Percentiles rank a stretch among this genome's conserved stretches.
These are phyloP conservation scores for Vicia faba DNA, from an alignment of 306 rosid genomes.

Conservation along the genomic window DNA sequence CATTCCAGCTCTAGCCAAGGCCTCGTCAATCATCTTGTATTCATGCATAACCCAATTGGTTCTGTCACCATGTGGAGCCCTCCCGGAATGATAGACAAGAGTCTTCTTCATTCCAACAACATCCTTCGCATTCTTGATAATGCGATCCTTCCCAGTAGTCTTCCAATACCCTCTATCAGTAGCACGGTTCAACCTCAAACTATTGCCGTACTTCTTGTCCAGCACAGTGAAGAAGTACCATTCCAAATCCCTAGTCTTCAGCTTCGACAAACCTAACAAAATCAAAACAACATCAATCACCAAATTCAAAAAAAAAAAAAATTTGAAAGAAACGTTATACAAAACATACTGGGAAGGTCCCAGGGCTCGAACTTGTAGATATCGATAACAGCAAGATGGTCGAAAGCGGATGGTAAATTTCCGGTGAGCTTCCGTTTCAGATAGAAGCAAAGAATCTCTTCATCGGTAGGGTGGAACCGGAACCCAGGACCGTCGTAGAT, in stretches of 20 bases:
- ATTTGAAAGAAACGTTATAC: no score
- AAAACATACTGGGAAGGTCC: conserved; percentile 84
- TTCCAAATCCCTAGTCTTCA: conserved; percentile 77
- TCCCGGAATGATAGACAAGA: conserved; percentile 76
- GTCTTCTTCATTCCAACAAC: conserved; percentile 89
- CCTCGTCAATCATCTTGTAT: conserved; percentile 62
- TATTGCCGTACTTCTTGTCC: conserved; percentile 81
- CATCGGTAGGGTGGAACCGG: conserved; percentile 96
- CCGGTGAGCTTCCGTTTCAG: conserved; percentile 71
- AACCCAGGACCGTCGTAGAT: conserved; percentile 73
- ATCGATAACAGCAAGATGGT: conserved; percentile 65
- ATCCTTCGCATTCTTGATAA: conserved; percentile 40
- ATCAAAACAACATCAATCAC: not conserved
- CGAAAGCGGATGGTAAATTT: conserved; percentile 44
- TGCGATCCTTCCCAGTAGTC: conserved; percentile 90
- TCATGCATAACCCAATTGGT: conserved; percentile 99
- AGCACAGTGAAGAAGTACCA: conserved; percentile 89
- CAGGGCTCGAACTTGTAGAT: conserved; percentile 87
- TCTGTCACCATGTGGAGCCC: conserved; percentile 76
- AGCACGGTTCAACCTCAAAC: conserved; percentile 84
- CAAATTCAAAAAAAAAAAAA: no score
- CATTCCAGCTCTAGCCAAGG: conserved; percentile 53
- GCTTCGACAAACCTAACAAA: conserved; percentile 53
- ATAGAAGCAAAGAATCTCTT: conserved; percentile 62
- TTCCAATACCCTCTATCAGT: conserved; percentile 93